Conservation (phyloP, 1,284 basidiomycete genomes). For the Sanghuangporus sanghuang region DNA sequence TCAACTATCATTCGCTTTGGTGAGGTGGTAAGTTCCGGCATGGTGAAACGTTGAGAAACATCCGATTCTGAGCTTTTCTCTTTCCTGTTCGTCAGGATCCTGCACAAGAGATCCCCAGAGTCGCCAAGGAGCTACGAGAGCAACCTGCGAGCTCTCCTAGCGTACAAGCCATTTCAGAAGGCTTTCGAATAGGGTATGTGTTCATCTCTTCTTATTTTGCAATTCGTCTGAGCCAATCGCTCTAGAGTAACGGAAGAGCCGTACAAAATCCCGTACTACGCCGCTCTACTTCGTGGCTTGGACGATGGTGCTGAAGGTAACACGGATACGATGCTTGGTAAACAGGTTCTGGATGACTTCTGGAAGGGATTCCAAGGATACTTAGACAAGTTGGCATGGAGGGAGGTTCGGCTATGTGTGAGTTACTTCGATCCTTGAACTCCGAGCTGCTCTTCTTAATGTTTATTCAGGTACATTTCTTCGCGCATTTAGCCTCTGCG, state of each 20-base stretch:
- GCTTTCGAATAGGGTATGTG: slow-evolving; percentile 68
- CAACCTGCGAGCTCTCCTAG: slow-evolving; percentile 41
- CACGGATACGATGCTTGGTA: slow-evolving; percentile 45
- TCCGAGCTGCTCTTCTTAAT: neutral
- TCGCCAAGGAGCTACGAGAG: slow-evolving; percentile 61
- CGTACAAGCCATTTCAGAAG: slow-evolving; percentile 64
- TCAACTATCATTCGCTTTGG: slow-evolving; percentile 70
- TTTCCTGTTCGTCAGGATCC: slow-evolving; percentile 48
- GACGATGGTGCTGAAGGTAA: slow-evolving; percentile 43
- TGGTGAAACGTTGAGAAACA: neutral
- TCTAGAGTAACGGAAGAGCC: slow-evolving; percentile 81
- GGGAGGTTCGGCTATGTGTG: slow-evolving; percentile 81
- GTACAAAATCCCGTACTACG: slow-evolving; percentile 87
- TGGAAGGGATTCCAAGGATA: slow-evolving; percentile 83
- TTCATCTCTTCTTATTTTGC: neutral
- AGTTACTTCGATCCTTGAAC: slow-evolving; percentile 28
- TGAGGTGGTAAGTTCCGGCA: slow-evolving; percentile 66
- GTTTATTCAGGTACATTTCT: slow-evolving; percentile 73
- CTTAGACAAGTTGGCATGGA: slow-evolving; percentile 84
- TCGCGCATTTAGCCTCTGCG: slow-evolving; percentile 78
- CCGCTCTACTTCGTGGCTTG: slow-evolving; percentile 71
- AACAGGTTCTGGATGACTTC: slow-evolving; percentile 81
- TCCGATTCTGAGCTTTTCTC: slow-evolving; percentile 4
- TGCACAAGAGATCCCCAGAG: slow-evolving; percentile 59
- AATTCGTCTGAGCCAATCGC: slow-evolving; percentile 11